Conservation (phyloP, 179 eudicot genomes). For the Patellifolia procumbens region DNA sequence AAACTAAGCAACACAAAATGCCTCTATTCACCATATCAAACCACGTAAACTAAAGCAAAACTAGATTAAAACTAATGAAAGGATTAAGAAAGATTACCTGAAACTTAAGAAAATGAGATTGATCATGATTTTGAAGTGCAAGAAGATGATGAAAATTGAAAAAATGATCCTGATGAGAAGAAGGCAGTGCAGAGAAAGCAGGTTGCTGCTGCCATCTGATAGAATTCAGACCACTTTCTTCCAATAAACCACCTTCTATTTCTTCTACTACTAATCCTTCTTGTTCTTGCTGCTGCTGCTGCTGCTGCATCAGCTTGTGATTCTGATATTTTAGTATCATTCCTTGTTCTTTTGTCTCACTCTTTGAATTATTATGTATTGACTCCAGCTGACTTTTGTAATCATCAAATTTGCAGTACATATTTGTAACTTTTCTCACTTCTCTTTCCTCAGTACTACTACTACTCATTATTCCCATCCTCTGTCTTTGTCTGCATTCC, state of each 20-base stretch:
- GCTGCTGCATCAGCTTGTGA: not conserved
- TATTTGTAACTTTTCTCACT: slow-evolving; percentile 29
- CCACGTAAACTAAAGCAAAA: too few relatives aligned
- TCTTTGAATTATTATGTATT: slow-evolving; percentile 24
- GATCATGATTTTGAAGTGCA: not conserved
- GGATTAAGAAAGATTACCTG: slow-evolving; percentile 12
- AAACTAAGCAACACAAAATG: too few relatives aligned
- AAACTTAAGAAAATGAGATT: slow-evolving; percentile 15
- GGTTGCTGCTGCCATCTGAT: slow-evolving; percentile 35
- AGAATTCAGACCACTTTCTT: slow-evolving; percentile 25
- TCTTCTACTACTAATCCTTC: not conserved
- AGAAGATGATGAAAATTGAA: slow-evolving; percentile 10
- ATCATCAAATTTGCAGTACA: slow-evolving; percentile 25
- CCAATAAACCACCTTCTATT: not conserved
- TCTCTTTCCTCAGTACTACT: slow-evolving; percentile 17
- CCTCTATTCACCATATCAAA: too few relatives aligned
- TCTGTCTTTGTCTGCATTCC: slow-evolving; percentile 27
- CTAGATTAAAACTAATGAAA: not conserved
- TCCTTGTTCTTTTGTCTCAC: slow-evolving; percentile 11
- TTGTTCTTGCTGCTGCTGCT: not conserved
- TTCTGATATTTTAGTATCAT: not conserved
- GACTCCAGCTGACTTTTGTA: slow-evolving; percentile 35
- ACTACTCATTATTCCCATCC: slow-evolving; percentile 28
- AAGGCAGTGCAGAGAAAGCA: not conserved
- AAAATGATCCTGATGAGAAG: slow-evolving; percentile 8